Evolutionary conservation across 139 green algal genomes (phyloP), one percentile per base, ranked within the genome.

Genomic region (Dunaliella sp.): DNA sequence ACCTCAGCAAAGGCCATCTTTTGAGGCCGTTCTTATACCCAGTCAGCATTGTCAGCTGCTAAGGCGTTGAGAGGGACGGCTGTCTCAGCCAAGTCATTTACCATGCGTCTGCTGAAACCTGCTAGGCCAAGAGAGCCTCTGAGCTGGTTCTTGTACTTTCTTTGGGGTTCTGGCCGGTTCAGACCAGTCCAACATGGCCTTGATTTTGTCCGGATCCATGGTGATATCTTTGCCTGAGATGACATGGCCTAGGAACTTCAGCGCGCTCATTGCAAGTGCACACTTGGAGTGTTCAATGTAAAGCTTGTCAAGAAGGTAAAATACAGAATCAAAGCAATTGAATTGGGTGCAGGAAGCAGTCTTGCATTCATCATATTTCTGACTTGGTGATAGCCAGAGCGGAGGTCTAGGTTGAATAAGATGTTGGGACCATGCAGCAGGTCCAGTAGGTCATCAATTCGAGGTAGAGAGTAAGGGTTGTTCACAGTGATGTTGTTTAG

Each of bases 401-500:
- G 88, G 2, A 91, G 31, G 1, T 92, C 92, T 0, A 88, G 28
- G 0, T 38, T 74, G 34, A 91, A 92, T 0, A 92, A 93, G 33
- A 88, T 65, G 0, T 24, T 80, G 7, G 88, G 82, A 74, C 88
- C 88, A 31, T 80, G 16, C 1, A 93, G n/a, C 0, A 16, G 36
- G 72, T 93, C 89, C 2, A 93, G 57, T 2, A 91, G 77, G 2
- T 92, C 91, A 36, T 94, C 90, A 2, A 93, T 81, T 31, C 85
- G 86, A n/a, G 77, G 85, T 30, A 93, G 88, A 1, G 84, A 79
- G n/a, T 86, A 87, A 3, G 34, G 24, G 38, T 84, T 88, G 28
- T 90, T 90, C 2, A 90, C 59, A 0, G 84, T 88, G 12, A 84
- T 65, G 48, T 16, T 65, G 48, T 65, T 65, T 16, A 65, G 16